A percentile compares a stretch with the other conserved stretches of the same genome.
Conservation (phyloP, 768 basidiomycete genomes). For the Pleurotus citrinopileatus region DNA sequence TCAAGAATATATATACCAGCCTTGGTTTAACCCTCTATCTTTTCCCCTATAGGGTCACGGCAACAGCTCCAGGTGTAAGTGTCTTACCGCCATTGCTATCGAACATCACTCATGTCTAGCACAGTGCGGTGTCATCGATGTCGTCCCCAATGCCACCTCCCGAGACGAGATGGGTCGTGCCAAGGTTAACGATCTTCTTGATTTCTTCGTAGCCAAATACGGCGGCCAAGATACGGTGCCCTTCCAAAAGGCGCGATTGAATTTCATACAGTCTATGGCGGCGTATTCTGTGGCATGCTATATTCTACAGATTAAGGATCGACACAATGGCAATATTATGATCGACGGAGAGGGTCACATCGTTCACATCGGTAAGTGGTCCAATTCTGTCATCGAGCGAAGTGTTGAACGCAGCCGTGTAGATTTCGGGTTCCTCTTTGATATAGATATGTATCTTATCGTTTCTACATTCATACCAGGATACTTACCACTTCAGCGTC, state of each 20-base stretch:
- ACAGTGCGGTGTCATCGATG: slow-evolving; percentile 99
- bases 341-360: slow-evolving; percentile 98
- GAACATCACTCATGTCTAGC: slow-evolving; percentile 27
- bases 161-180: slow-evolving; percentile 99
- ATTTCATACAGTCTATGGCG: slow-evolving; percentile 99
- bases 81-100: not conserved
- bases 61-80: slow-evolving; percentile 91
- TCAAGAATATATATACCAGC: slow-evolving; percentile 93
- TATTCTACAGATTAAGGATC: slow-evolving; percentile 96
- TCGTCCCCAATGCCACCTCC: slow-evolving; percentile 96
- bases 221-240: slow-evolving; percentile 85
- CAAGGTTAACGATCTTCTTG: slow-evolving; percentile 93
- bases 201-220: slow-evolving; percentile 93
- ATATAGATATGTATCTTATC: slow-evolving; percentile 87
- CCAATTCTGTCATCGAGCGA: not conserved
- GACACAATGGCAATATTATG: slow-evolving; percentile 99
- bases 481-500: slow-evolving; percentile 23
- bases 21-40: slow-evolving; percentile 90
- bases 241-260: slow-evolving; percentile 90
- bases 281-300: slow-evolving; percentile 98
- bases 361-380: slow-evolving; percentile 77
- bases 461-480: slow-evolving; percentile 7
- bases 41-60: slow-evolving; percentile 95
- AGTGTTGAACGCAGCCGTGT: not conserved
- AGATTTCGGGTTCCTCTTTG: slow-evolving; percentile 97